A percentile compares a stretch with the other conserved stretches of the same genome.
Conservation (phyloP, 805 yeast species). For the Candida morakotiae region DNA sequence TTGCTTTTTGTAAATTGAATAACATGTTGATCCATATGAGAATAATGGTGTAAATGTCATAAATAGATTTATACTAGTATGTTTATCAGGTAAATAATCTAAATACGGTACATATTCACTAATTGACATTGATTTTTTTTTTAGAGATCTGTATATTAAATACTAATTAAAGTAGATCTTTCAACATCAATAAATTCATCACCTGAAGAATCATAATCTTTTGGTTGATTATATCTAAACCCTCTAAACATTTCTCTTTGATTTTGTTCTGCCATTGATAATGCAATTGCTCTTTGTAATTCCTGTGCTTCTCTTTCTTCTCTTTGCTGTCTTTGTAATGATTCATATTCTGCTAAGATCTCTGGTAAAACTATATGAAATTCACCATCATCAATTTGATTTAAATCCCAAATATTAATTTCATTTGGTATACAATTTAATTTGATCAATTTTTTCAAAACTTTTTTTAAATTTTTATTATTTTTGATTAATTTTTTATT, state of each 20-base stretch:
- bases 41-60: slow-evolving; percentile 80
- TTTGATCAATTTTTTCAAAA: slow-evolving; percentile 16
- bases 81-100: slow-evolving; percentile 19
- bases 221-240: slow-evolving; percentile 2
- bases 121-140: background rate
- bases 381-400: slow-evolving; percentile 24
- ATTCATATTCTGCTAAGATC: slow-evolving; percentile 8
- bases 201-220: background rate
- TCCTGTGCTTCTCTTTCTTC: slow-evolving; percentile 2
- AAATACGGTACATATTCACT: slow-evolving; percentile 8
- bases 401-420: slow-evolving; percentile 22
- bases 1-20: slow-evolving; percentile 57
- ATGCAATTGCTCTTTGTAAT: slow-evolving; percentile 4
- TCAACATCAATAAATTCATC: slow-evolving; percentile 8
- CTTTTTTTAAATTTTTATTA: slow-evolving; percentile 7
- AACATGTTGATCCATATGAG: slow-evolving; percentile 81
- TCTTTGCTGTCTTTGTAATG: background rate
- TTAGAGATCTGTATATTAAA: too few species aligned
- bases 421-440: slow-evolving; percentile 20
- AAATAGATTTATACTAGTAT: slow-evolving; percentile 56
- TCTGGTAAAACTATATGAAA: slow-evolving; percentile 21
- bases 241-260: slow-evolving; percentile 4
- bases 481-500: slow-evolving; percentile 16
- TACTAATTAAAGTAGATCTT: too few species aligned
- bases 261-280: slow-evolving; percentile 1